Evolutionary conservation across 176 grass and related monocot species (phyloP).

Genomic region (Hordeum marinum): DNA sequence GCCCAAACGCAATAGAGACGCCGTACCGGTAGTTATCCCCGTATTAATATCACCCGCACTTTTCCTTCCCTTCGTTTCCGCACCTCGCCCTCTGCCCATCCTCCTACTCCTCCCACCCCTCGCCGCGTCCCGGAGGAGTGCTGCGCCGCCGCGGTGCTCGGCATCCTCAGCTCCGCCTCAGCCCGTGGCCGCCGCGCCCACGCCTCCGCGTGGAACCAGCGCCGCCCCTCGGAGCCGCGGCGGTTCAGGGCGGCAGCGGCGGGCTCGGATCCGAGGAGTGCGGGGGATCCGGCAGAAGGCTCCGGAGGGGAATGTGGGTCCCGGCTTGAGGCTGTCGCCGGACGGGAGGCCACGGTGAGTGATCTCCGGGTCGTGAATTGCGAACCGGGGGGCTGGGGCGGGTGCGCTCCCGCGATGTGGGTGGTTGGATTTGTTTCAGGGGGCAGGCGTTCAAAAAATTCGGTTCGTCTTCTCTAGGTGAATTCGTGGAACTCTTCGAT

Average conservation of each 20-base stretch:
- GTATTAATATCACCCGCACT: constrained; percentile 55
- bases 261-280: constrained; percentile 27
- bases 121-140: constrained; percentile 25
- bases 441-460: neutral
- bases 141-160: neutral
- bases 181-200: neutral
- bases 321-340: neutral
- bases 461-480: neutral
- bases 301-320: constrained; percentile 45
- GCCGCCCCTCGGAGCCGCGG: neutral
- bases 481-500: constrained; percentile 5
- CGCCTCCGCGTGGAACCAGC: neutral
- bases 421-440: constrained; percentile 27
- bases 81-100: constrained; percentile 11
- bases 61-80: constrained; percentile 20
- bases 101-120: neutral
- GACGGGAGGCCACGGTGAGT: constrained; percentile 37
- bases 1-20: neutral
- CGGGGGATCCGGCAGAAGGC: neutral
- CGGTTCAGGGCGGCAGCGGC: neutral
- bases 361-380: constrained; percentile 16
- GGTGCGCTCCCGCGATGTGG: neutral
- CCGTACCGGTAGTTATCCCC: constrained; percentile 25
- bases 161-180: neutral
- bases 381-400: constrained; percentile 8